phyloP scores from a whole-genome alignment of 23 red algal species.

The Agarophyton chilense region DNA sequence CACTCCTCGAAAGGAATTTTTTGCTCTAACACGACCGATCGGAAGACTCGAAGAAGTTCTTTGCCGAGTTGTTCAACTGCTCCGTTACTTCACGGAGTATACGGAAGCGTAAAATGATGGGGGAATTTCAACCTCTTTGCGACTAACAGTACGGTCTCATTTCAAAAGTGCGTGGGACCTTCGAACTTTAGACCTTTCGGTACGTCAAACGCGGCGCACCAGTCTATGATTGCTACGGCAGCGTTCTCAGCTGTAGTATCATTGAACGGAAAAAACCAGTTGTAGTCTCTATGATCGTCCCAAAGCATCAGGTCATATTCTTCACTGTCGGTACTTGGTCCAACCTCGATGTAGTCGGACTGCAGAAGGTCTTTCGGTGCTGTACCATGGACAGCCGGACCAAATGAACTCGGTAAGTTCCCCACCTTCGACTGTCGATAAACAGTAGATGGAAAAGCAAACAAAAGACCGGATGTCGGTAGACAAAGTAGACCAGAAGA shows the following conservation, averaged over 20 bases:
- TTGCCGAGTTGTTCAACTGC: neutral
- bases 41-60: neutral
- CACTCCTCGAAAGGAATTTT: neutral
- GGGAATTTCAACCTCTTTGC: neutral
- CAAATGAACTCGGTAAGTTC: neutral
- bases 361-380: neutral
- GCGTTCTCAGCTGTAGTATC: neutral
- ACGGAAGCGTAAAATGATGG: neutral
- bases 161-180: neutral
- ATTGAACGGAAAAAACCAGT: neutral
- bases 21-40: neutral
- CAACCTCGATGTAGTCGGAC: neutral
- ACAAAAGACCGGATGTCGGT: neutral
- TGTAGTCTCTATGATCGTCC: neutral
- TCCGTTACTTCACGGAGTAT: too few species aligned
- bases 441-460: neutral
- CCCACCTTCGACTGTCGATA: neutral
- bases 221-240: neutral
- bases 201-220: constrained; percentile 2
- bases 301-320: neutral
- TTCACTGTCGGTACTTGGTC: neutral
- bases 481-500: neutral
- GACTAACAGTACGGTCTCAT: neutral
- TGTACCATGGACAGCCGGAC: neutral
- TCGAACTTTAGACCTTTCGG: too few species aligned